A percentile compares a stretch with the other conserved stretches of the same genome.
These are phyloP conservation scores for Gossypium laxum DNA, from an alignment of 441 rosid species.

Conservation along the genomic window DNA sequence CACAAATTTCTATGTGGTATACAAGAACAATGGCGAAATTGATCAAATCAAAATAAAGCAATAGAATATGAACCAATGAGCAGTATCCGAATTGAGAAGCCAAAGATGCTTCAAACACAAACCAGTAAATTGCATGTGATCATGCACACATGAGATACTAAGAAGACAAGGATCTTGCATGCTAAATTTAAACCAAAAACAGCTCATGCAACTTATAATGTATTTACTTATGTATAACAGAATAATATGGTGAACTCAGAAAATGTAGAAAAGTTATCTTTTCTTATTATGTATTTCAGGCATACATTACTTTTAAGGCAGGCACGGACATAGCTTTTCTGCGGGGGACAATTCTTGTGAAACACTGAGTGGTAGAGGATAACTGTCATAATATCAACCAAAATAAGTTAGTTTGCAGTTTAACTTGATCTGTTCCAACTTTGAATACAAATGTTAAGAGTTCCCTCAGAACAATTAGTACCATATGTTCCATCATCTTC, in stretches of 20 bases:
- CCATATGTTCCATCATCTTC: slow-evolving; percentile 98
- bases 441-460: slow-evolving; percentile 9
- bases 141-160: background rate
- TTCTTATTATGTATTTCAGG: slow-evolving; percentile 31
- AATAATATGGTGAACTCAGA: slow-evolving; percentile 6
- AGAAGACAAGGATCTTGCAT: background rate
- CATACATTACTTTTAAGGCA: slow-evolving; percentile 99
- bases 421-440: slow-evolving; percentile 1
- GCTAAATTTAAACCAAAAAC: background rate
- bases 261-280: slow-evolving; percentile 10
- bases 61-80: background rate
- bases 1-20: background rate
- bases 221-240: background rate
- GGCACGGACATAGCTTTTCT: slow-evolving; percentile 75
- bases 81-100: background rate
- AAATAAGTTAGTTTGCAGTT: slow-evolving; percentile 17
- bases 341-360: slow-evolving; percentile 86
- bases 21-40: background rate
- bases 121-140: background rate
- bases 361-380: slow-evolving; percentile 85
- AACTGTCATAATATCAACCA: slow-evolving; percentile 40
- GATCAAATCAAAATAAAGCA: slow-evolving; percentile 1
- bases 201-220: background rate
- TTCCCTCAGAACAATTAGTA: slow-evolving; percentile 22
- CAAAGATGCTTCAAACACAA: slow-evolving; percentile 2